Percentiles rank a stretch among this genome's conserved stretches.
These are phyloP conservation scores for Silene conica DNA, from an alignment of 148 eudicot species.

Conservation along the genomic window DNA sequence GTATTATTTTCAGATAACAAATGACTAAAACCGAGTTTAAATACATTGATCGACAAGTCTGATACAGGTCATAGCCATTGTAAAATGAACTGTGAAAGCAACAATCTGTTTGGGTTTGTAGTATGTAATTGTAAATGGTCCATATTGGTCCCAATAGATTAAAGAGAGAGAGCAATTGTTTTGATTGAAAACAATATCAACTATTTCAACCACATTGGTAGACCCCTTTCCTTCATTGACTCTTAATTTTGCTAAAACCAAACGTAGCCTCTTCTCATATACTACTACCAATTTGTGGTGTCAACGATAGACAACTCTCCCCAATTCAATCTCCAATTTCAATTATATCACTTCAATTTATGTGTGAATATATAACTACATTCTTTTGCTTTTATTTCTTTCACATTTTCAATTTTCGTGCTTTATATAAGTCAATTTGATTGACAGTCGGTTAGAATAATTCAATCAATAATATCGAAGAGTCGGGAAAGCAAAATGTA, in stretches of 20 bases:
- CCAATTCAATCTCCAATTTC: slow-evolving; percentile 15
- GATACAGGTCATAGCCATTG: too few relatives aligned
- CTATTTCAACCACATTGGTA: neutral
- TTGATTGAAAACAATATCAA: neutral
- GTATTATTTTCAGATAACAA: too few relatives aligned
- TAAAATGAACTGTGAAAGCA: neutral
- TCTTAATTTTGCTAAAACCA: neutral
- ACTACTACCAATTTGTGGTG: slow-evolving; percentile 12
- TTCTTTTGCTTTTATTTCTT: neutral
- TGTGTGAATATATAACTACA: too few relatives aligned
- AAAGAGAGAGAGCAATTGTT: neutral
- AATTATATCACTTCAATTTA: too few relatives aligned
- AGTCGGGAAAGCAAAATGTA: neutral
- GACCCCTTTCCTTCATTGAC: neutral
- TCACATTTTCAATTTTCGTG: neutral
- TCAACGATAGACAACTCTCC: slow-evolving; percentile 6
- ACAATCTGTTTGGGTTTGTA: neutral
- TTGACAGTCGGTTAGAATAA: neutral
- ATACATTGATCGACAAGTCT: too few relatives aligned
- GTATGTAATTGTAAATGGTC: neutral
- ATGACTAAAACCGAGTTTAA: too few relatives aligned
- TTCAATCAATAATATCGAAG: neutral
- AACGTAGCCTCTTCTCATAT: neutral
- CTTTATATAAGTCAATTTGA: neutral
- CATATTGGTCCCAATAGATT: neutral